Base-by-base conservation (phyloP, 257 asterid species). In the Scutellaria minor region DNA sequence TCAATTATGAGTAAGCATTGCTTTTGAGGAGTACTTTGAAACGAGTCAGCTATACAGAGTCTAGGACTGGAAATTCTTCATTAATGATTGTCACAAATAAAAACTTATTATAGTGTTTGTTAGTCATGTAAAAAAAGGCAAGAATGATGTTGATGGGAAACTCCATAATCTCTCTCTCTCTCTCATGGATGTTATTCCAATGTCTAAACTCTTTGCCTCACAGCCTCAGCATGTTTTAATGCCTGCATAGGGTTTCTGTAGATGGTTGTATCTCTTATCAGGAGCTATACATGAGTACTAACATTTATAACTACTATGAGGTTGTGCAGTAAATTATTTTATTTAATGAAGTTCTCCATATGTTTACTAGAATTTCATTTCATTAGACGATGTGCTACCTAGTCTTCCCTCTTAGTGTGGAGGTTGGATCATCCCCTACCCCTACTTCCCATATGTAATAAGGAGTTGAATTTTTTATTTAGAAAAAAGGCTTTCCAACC, bases 181-280 rank as follows among this genome's bases (percentile, higher is more conserved):
- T 59, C 50, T 47, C 44, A n/a, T 35, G 35, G 60, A 71, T 60
- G 47, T 15, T 57, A 70, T 44, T 46, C 46, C 45, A 7, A 18
- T 13, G 13, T 56, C 35, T 70, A 31, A 41, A 58, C 50, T 39
- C 60, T 31, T 5, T 46, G 68, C 22, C 18, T 18, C 18, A 18
- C 2, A 31, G 68, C 22, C 18, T 18, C 18, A 18, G 0, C 18
- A 18, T 18, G 18, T 46, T 58, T 4, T 2, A 9, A 14, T 54
- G 48, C 50, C 47, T 9, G 14, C 7, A 11, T 37, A n/a, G 51
- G 51, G 7, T 58, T 57, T 13, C 67, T 5, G 5, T 57, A 5
- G 45, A 56, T 42, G 27, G 54, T 31, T 41, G 22, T 31, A 14
- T 46, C 15, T 45, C 31, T 48, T 68, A 18, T 68, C 41, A 8